A percentile compares a stretch with the other conserved stretches of the same genome.
Evolutionary conservation across 192 early-diverging fungal species (phyloP).

Genomic region (Backusella morwellensis): DNA sequence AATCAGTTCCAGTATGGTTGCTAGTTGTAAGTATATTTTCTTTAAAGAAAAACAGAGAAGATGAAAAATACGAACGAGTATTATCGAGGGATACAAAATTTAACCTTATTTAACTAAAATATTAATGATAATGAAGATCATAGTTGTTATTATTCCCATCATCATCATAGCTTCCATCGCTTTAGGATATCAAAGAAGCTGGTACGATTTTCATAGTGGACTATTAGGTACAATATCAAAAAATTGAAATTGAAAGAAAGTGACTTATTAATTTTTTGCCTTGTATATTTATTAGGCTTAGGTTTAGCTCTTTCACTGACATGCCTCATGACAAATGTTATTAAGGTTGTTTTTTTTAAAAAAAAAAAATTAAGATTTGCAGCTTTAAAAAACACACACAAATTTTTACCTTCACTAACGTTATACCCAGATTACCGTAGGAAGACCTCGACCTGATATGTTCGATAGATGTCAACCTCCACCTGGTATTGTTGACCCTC

Average conservation of each 20-base stretch:
- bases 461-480: constrained; percentile 49
- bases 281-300: constrained; percentile 26
- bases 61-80: not conserved
- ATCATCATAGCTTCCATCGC: constrained; percentile 28
- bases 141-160: constrained; percentile 36
- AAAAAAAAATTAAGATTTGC: not conserved
- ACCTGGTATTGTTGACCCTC: constrained; percentile 44
- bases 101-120: not conserved
- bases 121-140: constrained; percentile 20
- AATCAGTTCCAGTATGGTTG: constrained; percentile 46
- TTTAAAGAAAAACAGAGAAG: not conserved
- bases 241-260: not conserved
- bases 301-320: constrained; percentile 43
- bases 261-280: not conserved
- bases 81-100: not conserved
- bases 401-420: too few relatives aligned
- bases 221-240: constrained; percentile 27
- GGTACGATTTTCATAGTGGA: constrained; percentile 45
- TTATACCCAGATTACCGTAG: constrained; percentile 41
- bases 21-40: constrained; percentile 15
- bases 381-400: not conserved
- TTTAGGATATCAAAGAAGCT: constrained; percentile 28
- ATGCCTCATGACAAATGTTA: constrained; percentile 44
- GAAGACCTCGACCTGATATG: constrained; percentile 54
- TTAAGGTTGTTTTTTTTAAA: constrained; percentile 47